Evolutionary conservation across 768 basidiomycete genomes (phyloP).

Genomic region (Crucibulum laeve): DNA sequence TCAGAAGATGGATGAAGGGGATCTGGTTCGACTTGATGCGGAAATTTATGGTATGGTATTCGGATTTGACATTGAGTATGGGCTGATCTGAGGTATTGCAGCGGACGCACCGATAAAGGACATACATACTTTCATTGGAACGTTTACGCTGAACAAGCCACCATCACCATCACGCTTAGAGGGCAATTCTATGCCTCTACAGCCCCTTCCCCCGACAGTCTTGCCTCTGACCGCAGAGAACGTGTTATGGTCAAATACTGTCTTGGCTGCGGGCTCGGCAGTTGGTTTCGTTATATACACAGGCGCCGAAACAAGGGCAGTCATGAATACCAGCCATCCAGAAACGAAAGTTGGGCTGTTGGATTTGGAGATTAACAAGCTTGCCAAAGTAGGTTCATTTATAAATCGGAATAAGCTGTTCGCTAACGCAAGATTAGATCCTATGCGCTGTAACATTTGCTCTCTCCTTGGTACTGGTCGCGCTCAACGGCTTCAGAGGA

Average conservation of each 20-base stretch:
- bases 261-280: conserved; percentile 90
- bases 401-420: background rate
- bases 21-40: conserved; percentile 68
- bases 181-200: conserved; percentile 30
- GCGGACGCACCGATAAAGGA: conserved; percentile 97
- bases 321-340: conserved; percentile 98
- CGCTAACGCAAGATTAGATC: conserved; percentile 48
- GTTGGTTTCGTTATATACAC: conserved; percentile 94
- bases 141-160: conserved; percentile 70
- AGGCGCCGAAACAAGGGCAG: conserved; percentile 90
- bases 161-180: conserved; percentile 19
- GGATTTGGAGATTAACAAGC: conserved; percentile 90
- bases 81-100: conserved; percentile 23
- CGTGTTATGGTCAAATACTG: conserved; percentile 95
- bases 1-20: conserved; percentile 61
- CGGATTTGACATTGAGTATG: background rate
- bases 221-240: conserved; percentile 95
- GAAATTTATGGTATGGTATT: conserved; percentile 76
- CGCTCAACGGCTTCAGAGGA: conserved; percentile 93
- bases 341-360: conserved; percentile 90
- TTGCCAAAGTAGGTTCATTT: conserved; percentile 80
- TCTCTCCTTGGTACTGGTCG: conserved; percentile 87
- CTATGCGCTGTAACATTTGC: conserved; percentile 92
- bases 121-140: conserved; percentile 93
- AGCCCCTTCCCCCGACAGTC: conserved; percentile 47